phyloP scores from a whole-genome alignment of 1,284 basidiomycete genomes.

The Cutaneotrichosporon curvatum region DNA sequence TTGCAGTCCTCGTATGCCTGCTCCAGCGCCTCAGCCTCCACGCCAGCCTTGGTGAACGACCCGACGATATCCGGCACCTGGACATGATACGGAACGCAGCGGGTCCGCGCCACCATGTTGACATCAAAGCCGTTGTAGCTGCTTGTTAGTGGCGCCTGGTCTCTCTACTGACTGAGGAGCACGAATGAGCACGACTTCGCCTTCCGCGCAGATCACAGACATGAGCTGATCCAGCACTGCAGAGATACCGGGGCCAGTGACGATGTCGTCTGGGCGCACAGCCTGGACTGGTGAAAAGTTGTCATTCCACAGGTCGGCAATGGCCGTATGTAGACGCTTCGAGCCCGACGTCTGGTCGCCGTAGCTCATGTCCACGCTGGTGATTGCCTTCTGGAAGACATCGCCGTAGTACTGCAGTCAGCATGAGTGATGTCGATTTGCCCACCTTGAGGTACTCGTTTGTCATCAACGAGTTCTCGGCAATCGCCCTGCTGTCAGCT shows the following conservation, averaged over 20 bases:
- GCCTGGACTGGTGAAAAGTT: conserved; percentile 21
- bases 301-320: conserved; percentile 17
- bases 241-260: conserved; percentile 26
- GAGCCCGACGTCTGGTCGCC: conserved; percentile 11
- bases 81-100: conserved; percentile 8
- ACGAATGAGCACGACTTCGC: conserved; percentile 34
- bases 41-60: background rate
- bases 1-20: conserved; percentile 19
- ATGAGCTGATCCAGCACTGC: conserved; percentile 35
- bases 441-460: conserved; percentile 11
- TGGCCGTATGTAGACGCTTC: conserved; percentile 10
- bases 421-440: background rate
- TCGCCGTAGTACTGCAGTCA: conserved; percentile 7
- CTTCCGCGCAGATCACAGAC: conserved; percentile 27
- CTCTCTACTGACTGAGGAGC: conserved; percentile 20
- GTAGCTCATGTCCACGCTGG: conserved; percentile 11
- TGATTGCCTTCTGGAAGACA: conserved; percentile 6
- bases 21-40: conserved; percentile 14
- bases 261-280: conserved; percentile 26
- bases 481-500: conserved; percentile 11
- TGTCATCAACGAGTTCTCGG: conserved; percentile 17
- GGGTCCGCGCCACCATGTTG: conserved; percentile 14
- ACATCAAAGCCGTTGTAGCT: conserved; percentile 35
- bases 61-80: conserved; percentile 1
- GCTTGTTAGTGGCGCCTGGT: background rate